Evolutionary conservation across 2,329 filamentous ascomycete species (phyloP), one percentile per base, ranked within the genome.

Genomic region (Xylaria sp.): DNA sequence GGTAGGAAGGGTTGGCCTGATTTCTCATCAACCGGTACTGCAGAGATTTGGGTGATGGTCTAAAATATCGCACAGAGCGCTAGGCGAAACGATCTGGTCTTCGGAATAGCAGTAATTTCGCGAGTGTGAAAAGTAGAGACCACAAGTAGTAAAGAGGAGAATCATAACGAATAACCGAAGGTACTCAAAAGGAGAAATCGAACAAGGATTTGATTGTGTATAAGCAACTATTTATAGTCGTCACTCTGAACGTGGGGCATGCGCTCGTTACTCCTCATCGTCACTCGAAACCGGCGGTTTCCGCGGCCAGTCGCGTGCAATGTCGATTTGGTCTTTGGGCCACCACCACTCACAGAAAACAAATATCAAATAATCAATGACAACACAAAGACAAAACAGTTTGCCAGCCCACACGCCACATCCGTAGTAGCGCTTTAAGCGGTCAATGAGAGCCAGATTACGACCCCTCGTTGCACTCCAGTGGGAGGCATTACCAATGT

Each of bases 371-470:
- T 97, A 99, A 80, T 99, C 96, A 60, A 99, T 91, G 65, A 98
- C 90, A 12, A 94, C 94, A 72, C 95, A 97, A 1, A 99, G 84
- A 76, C 96, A 97, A 76, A 99, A 99, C 9, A 99, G 84, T 81
- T 99, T 99, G 41, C 96, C 96, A 0, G 96, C 96, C 96, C 96
- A 99, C 58, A 98, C 95, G 39, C 96, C 96, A 77, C 97, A 99
- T 9, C 96, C 96, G 76, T 97, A 99, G 80, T 99, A 99, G 67
- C 96, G 85, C 81, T 99, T 99, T 23, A 99, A 82, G 23, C 96
- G 89, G 78, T 99, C 96, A 71, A 99, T 97, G 52, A 99, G 86
- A 6, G 95, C 93, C 77, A 97, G 97, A 74, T 93, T 95, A 74
- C 90, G 84, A 48, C 90, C 90, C 70, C 91, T 86, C 13, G 90